Percentiles rank a stretch among this genome's conserved stretches.
Conservation (phyloP, 2,329 filamentous ascomycete genomes). For the Penicillium sp. region DNA sequence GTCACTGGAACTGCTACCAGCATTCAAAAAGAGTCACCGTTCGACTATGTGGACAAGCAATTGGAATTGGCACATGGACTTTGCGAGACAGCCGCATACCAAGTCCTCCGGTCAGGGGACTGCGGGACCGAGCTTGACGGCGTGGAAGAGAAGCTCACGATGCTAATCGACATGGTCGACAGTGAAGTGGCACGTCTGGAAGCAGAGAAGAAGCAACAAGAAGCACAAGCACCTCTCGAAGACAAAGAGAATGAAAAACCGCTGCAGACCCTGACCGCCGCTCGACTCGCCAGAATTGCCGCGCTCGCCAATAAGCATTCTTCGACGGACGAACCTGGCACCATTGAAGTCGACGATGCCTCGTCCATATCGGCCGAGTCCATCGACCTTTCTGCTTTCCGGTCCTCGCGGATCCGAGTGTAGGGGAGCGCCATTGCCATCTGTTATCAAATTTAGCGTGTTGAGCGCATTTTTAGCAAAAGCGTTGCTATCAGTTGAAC, state of each 20-base stretch:
- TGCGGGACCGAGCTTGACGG: constrained; percentile 73
- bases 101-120: constrained; percentile 83
- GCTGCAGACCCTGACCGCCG: constrained; percentile 13
- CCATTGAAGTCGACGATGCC: constrained; percentile 39
- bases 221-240: constrained; percentile 17
- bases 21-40: constrained; percentile 55
- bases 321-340: constrained; percentile 14
- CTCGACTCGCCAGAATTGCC: constrained; percentile 19
- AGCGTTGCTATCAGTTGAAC: constrained; percentile 11
- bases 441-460: constrained; percentile 23
- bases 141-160: constrained; percentile 63
- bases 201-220: constrained; percentile 47
- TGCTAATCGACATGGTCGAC: constrained; percentile 61
- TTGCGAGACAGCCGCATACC: constrained; percentile 83
- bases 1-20: constrained; percentile 12
- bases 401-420: constrained; percentile 26
- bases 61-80: constrained; percentile 77
- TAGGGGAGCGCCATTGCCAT: constrained; percentile 8
- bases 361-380: constrained; percentile 35
- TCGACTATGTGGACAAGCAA: constrained; percentile 72
- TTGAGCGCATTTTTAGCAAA: constrained; percentile 18
- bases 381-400: constrained; percentile 37
- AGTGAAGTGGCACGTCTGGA: constrained; percentile 58
- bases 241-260: constrained; percentile 6
- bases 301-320: constrained; percentile 21